A percentile compares a stretch with the other conserved stretches of the same genome.
These are phyloP conservation scores for Spirogloea muscicola DNA, from an alignment of 139 green algal species.

Conservation along the genomic window DNA sequence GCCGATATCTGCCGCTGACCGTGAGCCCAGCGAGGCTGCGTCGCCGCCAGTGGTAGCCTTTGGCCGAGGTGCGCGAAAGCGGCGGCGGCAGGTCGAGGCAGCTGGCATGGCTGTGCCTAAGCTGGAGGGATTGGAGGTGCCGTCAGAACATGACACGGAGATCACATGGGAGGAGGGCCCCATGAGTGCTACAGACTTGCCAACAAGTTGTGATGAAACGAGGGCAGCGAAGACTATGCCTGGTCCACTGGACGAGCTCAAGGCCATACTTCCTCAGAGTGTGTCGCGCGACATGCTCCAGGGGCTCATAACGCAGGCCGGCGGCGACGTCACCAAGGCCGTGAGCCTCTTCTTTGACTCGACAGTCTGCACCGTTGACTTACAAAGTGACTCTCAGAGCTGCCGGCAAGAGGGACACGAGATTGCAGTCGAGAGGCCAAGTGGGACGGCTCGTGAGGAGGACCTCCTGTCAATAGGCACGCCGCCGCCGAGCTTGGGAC, in stretches of 20 bases:
- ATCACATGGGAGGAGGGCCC: too few relatives aligned
- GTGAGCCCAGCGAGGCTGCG: too few relatives aligned
- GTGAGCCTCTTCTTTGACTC: slow-evolving; percentile 42
- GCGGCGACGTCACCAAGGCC: slow-evolving; percentile 26
- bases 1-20: too few relatives aligned
- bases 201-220: too few relatives aligned
- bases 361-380: neutral
- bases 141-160: too few relatives aligned
- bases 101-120: neutral
- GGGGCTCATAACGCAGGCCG: slow-evolving; percentile 16
- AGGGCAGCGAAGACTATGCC: too few relatives aligned
- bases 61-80: slow-evolving; percentile 3
- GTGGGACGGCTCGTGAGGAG: neutral
- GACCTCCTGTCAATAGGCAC: neutral
- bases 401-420: too few relatives aligned
- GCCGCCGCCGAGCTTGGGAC: too few relatives aligned
- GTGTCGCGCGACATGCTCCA: slow-evolving; percentile 5
- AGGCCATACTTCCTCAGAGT: slow-evolving; percentile 5
- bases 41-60: slow-evolving; percentile 2
- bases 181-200: too few relatives aligned
- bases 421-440: neutral
- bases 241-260: slow-evolving; percentile 5
- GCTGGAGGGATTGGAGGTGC: too few relatives aligned
- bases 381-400: neutral
- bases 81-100: neutral